phyloP scores from a whole-genome alignment of 1,139 yeast genomes.

The Blastobotrys malaysiensis region DNA sequence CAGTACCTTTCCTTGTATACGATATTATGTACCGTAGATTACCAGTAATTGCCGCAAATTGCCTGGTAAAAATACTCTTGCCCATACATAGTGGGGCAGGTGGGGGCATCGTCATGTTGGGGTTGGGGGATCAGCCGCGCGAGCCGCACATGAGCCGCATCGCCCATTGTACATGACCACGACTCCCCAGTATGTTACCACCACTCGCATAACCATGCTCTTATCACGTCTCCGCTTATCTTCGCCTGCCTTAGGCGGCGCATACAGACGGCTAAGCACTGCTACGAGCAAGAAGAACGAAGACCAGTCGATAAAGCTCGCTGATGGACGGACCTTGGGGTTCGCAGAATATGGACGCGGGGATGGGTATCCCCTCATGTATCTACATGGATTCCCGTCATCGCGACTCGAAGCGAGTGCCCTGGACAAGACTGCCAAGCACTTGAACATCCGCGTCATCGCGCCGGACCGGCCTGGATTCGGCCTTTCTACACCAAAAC shows the following conservation, averaged over 20 bases:
- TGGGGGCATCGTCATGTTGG: not conserved
- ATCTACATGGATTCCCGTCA: not conserved
- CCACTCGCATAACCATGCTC: no score
- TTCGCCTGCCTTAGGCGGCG: no score
- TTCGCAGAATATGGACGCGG: not conserved
- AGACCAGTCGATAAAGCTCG: not conserved
- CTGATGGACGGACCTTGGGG: not conserved
- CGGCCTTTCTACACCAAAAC: not conserved
- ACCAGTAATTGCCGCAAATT: no score
- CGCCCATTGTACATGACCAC: no score
- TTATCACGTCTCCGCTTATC: no score
- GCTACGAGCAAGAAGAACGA: not conserved
- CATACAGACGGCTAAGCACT: no score
- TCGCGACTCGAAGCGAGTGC: not conserved
- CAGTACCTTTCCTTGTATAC: no score
- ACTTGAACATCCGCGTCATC: not conserved
- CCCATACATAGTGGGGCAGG: no score
- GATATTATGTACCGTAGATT: no score
- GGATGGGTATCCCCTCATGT: not conserved
- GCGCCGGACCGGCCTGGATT: not conserved
- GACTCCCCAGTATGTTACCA: no score
- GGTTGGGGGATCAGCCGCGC: not conserved
- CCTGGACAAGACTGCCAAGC: not conserved
- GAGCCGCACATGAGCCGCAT: not conserved
- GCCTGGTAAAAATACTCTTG: no score